Percentiles rank a stretch among this genome's conserved stretches.
These are phyloP conservation scores for Paraphoma chrysanthemicola DNA, from an alignment of 2,329 filamentous ascomycete species.

Conservation along the genomic window DNA sequence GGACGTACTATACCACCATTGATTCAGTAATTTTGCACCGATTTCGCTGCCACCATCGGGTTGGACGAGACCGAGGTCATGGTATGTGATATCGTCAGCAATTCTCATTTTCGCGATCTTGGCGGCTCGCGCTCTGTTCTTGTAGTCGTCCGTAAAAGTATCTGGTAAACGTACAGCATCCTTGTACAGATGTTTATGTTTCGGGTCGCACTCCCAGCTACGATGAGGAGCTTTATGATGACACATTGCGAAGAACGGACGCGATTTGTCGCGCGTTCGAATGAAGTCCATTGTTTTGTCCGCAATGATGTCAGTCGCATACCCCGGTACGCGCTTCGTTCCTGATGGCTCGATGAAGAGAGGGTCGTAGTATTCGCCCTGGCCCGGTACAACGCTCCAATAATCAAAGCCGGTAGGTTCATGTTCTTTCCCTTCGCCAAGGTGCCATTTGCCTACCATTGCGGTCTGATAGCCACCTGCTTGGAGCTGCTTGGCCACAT, in stretches of 20 bases:
- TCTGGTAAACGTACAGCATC: conserved; percentile 58
- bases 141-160: conserved; percentile 63
- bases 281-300: conserved; percentile 53
- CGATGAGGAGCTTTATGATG: conserved; percentile 64
- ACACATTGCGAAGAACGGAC: conserved; percentile 63
- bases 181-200: conserved; percentile 58
- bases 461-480: conserved; percentile 58
- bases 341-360: conserved; percentile 55
- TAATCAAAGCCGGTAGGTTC: conserved; percentile 55
- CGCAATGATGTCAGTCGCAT: conserved; percentile 62
- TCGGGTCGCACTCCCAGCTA: conserved; percentile 59
- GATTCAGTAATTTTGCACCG: conserved; percentile 41
- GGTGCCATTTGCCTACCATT: conserved; percentile 63
- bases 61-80: conserved; percentile 58
- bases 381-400: conserved; percentile 60
- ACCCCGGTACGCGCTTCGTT: conserved; percentile 47
- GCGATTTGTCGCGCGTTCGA: conserved; percentile 29
- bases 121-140: conserved; percentile 59
- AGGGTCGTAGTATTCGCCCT: conserved; percentile 62
- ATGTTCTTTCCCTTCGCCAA: conserved; percentile 57
- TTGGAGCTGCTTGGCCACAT: conserved; percentile 60
- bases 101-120: conserved; percentile 60
- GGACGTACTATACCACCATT: conserved; percentile 4
- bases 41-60: conserved; percentile 56
- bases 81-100: conserved; percentile 60